Evolutionary conservation across 345 rosid genomes (phyloP), one percentile per base, ranked within the genome.

Genomic region (Moringa oleifera): DNA sequence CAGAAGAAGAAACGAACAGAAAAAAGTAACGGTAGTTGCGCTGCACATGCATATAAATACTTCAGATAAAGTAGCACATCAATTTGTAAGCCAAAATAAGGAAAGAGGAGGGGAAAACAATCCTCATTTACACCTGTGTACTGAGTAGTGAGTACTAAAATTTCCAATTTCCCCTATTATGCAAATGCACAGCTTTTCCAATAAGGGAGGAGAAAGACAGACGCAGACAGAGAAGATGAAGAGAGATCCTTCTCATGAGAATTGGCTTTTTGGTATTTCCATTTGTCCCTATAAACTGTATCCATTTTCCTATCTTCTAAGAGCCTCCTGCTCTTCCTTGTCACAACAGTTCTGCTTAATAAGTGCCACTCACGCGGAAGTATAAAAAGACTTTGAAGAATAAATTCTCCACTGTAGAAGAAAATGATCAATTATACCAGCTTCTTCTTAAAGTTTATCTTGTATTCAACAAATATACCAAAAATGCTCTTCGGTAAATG

Each of bases 11-110:
- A 50, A 83, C 58, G 49, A 83, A 75, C 65, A 83, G 62, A 69
- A 83, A 80, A 83, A 83, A 83, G 63, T 72, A 73, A 4, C 85
- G 79, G 56, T 83, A 80, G 74, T 83, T 83, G 56, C 85, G 83
- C 88, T 80, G 85, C 77, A 78, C 20, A 61, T 52, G 21, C 18
- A 51, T 25, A 28, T 4, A 20, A 57, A 56, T 9, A 59, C 19
- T 55, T 55, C 0, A 23, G 18, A 23, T 25, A 50, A 56, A 41
- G 47, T 11, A 7, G 47, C 47, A 41, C 47, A 63, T 53, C 24
- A 50, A 68, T 4, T 41, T 41, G 17, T 41, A 41, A 1, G 12
- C 9, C 6, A 15, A 41, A 41, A 11, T 7, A 41, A 15, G 47
- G 12, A 11, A 16, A 41, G 47, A 16, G 17, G 16, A 11, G 1